These are phyloP conservation scores for Malassezia pachydermatis DNA, from an alignment of 1,284 basidiomycete species.

Conservation along the genomic window DNA sequence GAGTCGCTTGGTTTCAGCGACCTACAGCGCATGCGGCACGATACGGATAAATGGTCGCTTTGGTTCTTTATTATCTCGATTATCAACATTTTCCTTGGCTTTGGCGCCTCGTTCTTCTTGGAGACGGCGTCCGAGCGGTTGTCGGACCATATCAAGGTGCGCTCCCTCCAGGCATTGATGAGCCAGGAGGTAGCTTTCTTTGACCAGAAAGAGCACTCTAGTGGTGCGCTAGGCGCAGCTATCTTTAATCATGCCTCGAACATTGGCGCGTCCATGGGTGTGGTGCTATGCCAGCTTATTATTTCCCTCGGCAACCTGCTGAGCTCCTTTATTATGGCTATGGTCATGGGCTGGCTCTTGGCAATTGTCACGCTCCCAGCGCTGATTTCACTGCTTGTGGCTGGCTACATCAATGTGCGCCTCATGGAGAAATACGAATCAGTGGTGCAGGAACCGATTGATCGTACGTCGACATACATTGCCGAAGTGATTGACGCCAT, in stretches of 20 bases:
- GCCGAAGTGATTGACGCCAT: slow-evolving; percentile 50
- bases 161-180: slow-evolving; percentile 31
- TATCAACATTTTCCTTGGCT: slow-evolving; percentile 24
- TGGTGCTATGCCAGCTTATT: slow-evolving; percentile 49
- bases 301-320: slow-evolving; percentile 42
- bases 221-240: slow-evolving; percentile 49
- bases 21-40: slow-evolving; percentile 16
- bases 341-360: slow-evolving; percentile 49
- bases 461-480: slow-evolving; percentile 43
- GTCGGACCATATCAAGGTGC: slow-evolving; percentile 28
- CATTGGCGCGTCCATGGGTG: slow-evolving; percentile 48
- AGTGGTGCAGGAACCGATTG: slow-evolving; percentile 36
- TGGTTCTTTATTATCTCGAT: slow-evolving; percentile 36
- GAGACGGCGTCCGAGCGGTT: slow-evolving; percentile 38
- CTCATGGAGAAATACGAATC: slow-evolving; percentile 43
- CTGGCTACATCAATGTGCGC: slow-evolving; percentile 44
- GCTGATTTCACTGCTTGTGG: slow-evolving; percentile 36
- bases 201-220: slow-evolving; percentile 42
- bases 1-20: slow-evolving; percentile 27
- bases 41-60: slow-evolving; percentile 28
- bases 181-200: slow-evolving; percentile 45
- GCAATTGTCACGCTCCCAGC: slow-evolving; percentile 47
- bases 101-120: slow-evolving; percentile 31
- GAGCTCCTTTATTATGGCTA: slow-evolving; percentile 48
- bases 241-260: slow-evolving; percentile 46